Percentiles rank a stretch among this genome's conserved stretches.
Evolutionary conservation across 2,329 filamentous ascomycete species (phyloP).

Genomic region (Aspergillus spinulosporus): DNA sequence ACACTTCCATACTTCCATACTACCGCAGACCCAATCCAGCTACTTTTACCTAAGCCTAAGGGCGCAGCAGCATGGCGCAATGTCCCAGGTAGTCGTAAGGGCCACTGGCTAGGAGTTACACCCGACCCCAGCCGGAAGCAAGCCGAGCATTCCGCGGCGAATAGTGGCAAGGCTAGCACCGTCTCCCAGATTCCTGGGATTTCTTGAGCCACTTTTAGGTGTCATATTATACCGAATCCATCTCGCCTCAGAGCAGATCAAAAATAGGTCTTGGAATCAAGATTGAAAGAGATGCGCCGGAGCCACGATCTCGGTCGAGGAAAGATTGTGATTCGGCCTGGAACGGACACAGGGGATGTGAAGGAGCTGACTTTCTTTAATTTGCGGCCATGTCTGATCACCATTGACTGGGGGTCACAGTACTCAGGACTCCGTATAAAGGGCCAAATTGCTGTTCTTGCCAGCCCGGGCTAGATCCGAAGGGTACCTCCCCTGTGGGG

Average conservation of each 20-base stretch:
- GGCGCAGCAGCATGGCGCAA: too few species aligned
- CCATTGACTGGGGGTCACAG: background rate
- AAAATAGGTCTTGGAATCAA: background rate
- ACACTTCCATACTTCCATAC: too few species aligned
- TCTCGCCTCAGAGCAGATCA: background rate
- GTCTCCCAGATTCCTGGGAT: constrained; percentile 25
- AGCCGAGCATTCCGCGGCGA: constrained; percentile 24
- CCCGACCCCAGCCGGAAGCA: constrained; percentile 19
- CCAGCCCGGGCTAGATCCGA: constrained; percentile 7
- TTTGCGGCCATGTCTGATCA: background rate
- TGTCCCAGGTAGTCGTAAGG: too few species aligned
- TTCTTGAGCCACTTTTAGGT: constrained; percentile 1
- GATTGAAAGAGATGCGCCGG: constrained; percentile 2
- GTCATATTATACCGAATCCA: background rate
- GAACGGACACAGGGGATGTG: background rate
- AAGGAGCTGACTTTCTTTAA: background rate
- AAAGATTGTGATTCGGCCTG: too few species aligned
- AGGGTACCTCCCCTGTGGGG: constrained; percentile 12
- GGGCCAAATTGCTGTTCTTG: background rate
- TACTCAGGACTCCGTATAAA: background rate
- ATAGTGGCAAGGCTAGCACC: constrained; percentile 21
- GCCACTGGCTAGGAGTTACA: constrained; percentile 4
- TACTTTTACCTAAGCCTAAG: too few species aligned
- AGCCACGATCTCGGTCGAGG: constrained; percentile 1
- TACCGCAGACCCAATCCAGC: too few species aligned